phyloP scores from a whole-genome alignment of 1,139 yeast genomes.

The Hemisphaericaspora subhashii region DNA sequence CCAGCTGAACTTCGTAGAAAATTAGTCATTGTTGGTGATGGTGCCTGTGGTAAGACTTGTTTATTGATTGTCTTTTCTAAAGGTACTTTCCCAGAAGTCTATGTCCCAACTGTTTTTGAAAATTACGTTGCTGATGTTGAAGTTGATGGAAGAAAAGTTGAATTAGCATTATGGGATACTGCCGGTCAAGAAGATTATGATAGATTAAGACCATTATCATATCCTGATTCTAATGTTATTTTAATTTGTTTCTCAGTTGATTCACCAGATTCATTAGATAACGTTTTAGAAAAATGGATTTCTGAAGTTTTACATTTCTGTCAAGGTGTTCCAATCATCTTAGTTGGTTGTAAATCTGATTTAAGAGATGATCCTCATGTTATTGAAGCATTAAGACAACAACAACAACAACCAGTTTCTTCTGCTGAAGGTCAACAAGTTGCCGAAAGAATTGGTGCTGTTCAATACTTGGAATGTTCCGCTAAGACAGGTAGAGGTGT shows the following conservation, averaged over 20 bases:
- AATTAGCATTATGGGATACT: slow-evolving; percentile 96
- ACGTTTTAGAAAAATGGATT: slow-evolving; percentile 94
- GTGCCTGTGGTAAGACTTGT: slow-evolving; percentile 87
- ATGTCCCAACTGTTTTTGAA: slow-evolving; percentile 94
- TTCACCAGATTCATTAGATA: slow-evolving; percentile 88
- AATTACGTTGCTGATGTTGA: slow-evolving; percentile 93
- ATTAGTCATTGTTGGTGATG: slow-evolving; percentile 84
- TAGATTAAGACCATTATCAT: slow-evolving; percentile 88
- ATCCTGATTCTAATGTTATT: slow-evolving; percentile 91
- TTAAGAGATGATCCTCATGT: slow-evolving; percentile 80
- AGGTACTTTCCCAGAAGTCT: slow-evolving; percentile 95
- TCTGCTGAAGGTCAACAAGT: slow-evolving; percentile 79
- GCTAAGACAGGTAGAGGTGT: slow-evolving; percentile 91
- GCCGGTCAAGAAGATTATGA: slow-evolving; percentile 98
- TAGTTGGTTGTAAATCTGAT: slow-evolving; percentile 92
- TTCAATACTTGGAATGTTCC: slow-evolving; percentile 87
- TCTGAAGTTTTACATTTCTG: slow-evolving; percentile 93
- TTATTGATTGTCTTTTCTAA: slow-evolving; percentile 82
- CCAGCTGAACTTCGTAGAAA: slow-evolving; percentile 74
- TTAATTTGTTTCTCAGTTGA: slow-evolving; percentile 90
- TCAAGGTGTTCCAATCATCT: slow-evolving; percentile 90
- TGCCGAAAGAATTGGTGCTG: slow-evolving; percentile 85
- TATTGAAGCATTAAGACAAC: slow-evolving; percentile 71
- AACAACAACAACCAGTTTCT: slow-evolving; percentile 75
- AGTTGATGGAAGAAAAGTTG: slow-evolving; percentile 92